phyloP scores from a whole-genome alignment of 2,329 filamentous ascomycete genomes.

The Thelonectria discophora region DNA sequence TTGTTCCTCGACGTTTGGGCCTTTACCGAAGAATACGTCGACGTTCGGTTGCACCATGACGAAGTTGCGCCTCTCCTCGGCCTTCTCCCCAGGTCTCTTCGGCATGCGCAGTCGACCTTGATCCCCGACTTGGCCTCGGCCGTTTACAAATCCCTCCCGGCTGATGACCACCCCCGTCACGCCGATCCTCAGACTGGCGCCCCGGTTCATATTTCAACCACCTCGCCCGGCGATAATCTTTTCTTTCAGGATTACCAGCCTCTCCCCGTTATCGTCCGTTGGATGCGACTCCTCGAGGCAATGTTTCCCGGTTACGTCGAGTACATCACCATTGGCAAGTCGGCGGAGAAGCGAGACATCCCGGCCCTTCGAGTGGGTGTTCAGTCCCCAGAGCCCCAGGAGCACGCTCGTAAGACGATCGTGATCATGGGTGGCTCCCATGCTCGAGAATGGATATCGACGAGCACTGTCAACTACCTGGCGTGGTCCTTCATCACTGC shows the following conservation, averaged over 20 bases:
- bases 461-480: constrained; percentile 88
- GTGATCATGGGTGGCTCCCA: constrained; percentile 88
- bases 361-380: constrained; percentile 79
- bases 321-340: constrained; percentile 80
- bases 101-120: constrained; percentile 75
- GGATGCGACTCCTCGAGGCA: constrained; percentile 89
- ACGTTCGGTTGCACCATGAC: constrained; percentile 80
- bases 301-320: constrained; percentile 87
- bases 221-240: constrained; percentile 67
- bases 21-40: constrained; percentile 81
- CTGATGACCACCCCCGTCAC: constrained; percentile 27
- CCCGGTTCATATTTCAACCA: constrained; percentile 44
- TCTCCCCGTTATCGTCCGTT: constrained; percentile 80
- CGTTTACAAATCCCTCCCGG: constrained; percentile 66
- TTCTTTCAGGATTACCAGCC: constrained; percentile 96
- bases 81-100: constrained; percentile 78
- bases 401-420: constrained; percentile 73
- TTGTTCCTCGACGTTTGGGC: constrained; percentile 93
- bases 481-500: constrained; percentile 88
- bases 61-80: constrained; percentile 81
- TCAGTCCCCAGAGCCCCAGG: constrained; percentile 54
- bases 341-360: constrained; percentile 88
- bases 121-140: constrained; percentile 83
- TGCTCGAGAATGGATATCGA: constrained; percentile 95
- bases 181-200: constrained; percentile 40